Conservation (phyloP, 1,139 yeast genomes). For the Suhomyces anneliseae region DNA sequence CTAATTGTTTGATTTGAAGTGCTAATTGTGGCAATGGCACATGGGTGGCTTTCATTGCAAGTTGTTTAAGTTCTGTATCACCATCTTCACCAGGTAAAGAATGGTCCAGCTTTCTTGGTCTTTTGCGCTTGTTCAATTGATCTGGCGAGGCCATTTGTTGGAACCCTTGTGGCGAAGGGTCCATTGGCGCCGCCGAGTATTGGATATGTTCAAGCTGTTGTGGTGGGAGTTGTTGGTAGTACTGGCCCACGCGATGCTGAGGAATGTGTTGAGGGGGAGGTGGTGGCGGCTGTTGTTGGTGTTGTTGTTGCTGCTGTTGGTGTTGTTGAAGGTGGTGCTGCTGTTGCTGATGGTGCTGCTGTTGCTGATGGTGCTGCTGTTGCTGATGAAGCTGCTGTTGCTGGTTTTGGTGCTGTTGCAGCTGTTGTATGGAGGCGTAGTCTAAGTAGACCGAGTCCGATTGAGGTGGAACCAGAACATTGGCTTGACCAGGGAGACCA, state of each 20-base stretch:
- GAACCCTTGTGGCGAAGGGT: background rate
- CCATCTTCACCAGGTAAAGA: slow-evolving; percentile 43
- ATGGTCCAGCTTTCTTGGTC: slow-evolving; percentile 36
- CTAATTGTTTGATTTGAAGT: slow-evolving; percentile 46
- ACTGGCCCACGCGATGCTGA: slow-evolving; percentile 2
- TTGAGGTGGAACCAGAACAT: too few species aligned
- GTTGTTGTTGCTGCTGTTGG: slow-evolving; percentile 1
- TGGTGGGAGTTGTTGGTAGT: background rate
- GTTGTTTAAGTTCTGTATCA: slow-evolving; percentile 48
- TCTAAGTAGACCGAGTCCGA: background rate
- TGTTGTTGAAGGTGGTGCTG: slow-evolving; percentile 1
- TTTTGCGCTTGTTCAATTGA: slow-evolving; percentile 19
- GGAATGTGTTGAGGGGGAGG: slow-evolving; percentile 8
- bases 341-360: slow-evolving; percentile 9
- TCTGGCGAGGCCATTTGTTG: background rate
- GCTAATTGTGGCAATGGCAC: slow-evolving; percentile 55
- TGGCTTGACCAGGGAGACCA: too few species aligned
- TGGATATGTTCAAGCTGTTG: background rate
- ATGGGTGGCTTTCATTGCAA: slow-evolving; percentile 46
- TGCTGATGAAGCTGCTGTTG: slow-evolving; percentile 11
- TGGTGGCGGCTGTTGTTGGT: slow-evolving; percentile 8
- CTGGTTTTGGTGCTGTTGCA: slow-evolving; percentile 8
- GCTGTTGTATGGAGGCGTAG: slow-evolving; percentile 1
- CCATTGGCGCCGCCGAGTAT: background rate
- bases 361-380: slow-evolving; percentile 11